phyloP scores from a whole-genome alignment of 1,139 yeast species.

The Arxiozyma slooffiae region DNA sequence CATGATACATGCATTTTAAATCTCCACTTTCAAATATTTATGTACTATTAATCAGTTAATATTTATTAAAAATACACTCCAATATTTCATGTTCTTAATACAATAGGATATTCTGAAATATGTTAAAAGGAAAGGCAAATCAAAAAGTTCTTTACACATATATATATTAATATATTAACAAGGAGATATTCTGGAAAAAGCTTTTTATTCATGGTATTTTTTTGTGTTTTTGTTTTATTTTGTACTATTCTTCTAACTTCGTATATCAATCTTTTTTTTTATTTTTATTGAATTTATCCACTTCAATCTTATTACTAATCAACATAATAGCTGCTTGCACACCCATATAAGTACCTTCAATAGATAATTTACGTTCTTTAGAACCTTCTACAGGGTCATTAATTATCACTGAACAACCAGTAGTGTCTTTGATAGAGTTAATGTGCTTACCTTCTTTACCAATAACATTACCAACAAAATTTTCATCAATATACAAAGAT shows the following conservation, averaged over 20 bases:
- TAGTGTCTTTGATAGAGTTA: constrained; percentile 64
- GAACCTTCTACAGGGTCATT: constrained; percentile 44
- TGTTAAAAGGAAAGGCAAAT: neutral
- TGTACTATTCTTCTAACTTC: too few species aligned
- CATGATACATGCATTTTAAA: too few species aligned
- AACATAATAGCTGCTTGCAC: constrained; percentile 70
- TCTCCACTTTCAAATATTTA: neutral
- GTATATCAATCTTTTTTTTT: neutral
- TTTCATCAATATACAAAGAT: constrained; percentile 67
- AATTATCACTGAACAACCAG: constrained; percentile 69
- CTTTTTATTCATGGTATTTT: too few species aligned
- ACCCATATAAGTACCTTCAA: constrained; percentile 60
- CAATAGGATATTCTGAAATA: too few species aligned
- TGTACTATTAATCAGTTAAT: neutral
- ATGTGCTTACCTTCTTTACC: constrained; percentile 83
- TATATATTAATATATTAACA: neutral
- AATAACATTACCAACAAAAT: constrained; percentile 72
- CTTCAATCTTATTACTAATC: constrained; percentile 64
- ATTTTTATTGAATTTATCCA: constrained; percentile 17
- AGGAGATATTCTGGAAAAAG: neutral
- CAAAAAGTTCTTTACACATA: neutral
- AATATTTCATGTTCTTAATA: neutral
- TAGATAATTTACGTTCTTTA: constrained; percentile 55
- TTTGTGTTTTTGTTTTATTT: too few species aligned
- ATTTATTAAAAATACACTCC: neutral